Evolutionary conservation across 108 stramenopile genomes (phyloP).

Genomic region (Cyclotella sp.): DNA sequence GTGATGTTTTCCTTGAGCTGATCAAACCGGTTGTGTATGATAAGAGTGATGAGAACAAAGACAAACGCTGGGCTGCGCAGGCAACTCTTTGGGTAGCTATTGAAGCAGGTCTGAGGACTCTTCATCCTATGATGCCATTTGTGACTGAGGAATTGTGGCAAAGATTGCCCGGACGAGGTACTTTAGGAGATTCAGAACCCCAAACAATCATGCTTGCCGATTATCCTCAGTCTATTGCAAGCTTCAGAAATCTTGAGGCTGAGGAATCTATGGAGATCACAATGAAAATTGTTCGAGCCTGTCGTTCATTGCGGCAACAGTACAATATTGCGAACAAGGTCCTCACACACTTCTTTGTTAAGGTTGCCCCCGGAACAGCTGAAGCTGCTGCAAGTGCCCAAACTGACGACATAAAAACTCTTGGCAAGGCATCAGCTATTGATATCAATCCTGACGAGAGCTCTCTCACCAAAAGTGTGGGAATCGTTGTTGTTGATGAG

Average conservation of each 20-base stretch:
- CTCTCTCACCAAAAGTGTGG: constrained; percentile 73
- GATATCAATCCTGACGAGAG: constrained; percentile 67
- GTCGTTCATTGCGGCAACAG: constrained; percentile 79
- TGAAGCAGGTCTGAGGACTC: constrained; percentile 91
- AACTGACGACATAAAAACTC: constrained; percentile 81
- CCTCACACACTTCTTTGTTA: constrained; percentile 86
- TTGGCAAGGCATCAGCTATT: constrained; percentile 76
- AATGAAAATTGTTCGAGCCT: constrained; percentile 85
- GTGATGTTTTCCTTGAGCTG: constrained; percentile 96
- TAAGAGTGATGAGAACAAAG: constrained; percentile 69
- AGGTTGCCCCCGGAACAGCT: constrained; percentile 58
- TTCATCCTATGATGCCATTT: constrained; percentile 99
- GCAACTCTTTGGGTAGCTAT: constrained; percentile 92
- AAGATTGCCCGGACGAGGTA: constrained; percentile 97
- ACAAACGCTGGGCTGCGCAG: constrained; percentile 91
- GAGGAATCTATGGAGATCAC: constrained; percentile 83
- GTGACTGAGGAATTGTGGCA: constrained; percentile 99
- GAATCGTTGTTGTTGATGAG: constrained; percentile 86
- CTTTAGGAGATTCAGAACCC: constrained; percentile 80
- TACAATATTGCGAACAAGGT: constrained; percentile 89
- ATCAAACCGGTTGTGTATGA: constrained; percentile 97
- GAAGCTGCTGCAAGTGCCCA: constrained; percentile 54
- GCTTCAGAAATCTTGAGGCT: constrained; percentile 59
- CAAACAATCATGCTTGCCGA: constrained; percentile 95
- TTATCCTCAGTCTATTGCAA: constrained; percentile 80